Percentiles rank a stretch among this genome's conserved stretches.
These are phyloP conservation scores for Epichloe baconii DNA, from an alignment of 2,329 filamentous ascomycete species.

Conservation along the genomic window DNA sequence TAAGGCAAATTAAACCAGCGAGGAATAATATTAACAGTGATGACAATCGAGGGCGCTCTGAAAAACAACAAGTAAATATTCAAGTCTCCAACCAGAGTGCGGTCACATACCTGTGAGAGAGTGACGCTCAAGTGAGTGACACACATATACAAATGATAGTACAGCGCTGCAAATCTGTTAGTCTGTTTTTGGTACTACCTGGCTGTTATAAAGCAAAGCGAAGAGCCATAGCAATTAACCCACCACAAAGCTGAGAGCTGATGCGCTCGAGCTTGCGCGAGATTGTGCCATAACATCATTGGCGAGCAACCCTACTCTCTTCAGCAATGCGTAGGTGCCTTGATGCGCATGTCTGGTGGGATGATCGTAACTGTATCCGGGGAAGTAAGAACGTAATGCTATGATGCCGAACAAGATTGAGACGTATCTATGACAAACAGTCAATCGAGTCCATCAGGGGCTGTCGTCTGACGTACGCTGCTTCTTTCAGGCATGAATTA, in stretches of 20 bases:
- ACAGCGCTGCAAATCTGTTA: constrained; percentile 24
- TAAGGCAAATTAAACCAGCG: constrained; percentile 28
- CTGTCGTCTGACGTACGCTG: neutral
- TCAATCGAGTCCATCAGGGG: neutral
- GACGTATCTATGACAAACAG: too few species aligned
- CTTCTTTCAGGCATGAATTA: neutral
- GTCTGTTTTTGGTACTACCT: neutral
- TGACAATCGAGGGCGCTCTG: constrained; percentile 37
- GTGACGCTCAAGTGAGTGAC: constrained; percentile 32
- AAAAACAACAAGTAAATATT: constrained; percentile 7
- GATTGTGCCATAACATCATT: constrained; percentile 7
- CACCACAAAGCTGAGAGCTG: constrained; percentile 8
- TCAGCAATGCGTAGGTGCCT: neutral
- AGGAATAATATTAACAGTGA: constrained; percentile 33
- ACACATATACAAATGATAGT: constrained; percentile 35
- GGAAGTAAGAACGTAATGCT: neutral
- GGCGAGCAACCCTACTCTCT: neutral
- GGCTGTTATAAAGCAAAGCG: neutral
- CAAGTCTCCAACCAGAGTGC: neutral
- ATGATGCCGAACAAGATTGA: neutral
- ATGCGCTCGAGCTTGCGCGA: constrained; percentile 4
- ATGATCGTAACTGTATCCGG: neutral
- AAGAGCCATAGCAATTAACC: neutral
- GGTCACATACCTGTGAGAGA: constrained; percentile 31
- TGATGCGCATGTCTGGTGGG: neutral